These are phyloP conservation scores for Periconia macrospinosa DNA, from an alignment of 2,329 filamentous ascomycete genomes.

Conservation along the genomic window DNA sequence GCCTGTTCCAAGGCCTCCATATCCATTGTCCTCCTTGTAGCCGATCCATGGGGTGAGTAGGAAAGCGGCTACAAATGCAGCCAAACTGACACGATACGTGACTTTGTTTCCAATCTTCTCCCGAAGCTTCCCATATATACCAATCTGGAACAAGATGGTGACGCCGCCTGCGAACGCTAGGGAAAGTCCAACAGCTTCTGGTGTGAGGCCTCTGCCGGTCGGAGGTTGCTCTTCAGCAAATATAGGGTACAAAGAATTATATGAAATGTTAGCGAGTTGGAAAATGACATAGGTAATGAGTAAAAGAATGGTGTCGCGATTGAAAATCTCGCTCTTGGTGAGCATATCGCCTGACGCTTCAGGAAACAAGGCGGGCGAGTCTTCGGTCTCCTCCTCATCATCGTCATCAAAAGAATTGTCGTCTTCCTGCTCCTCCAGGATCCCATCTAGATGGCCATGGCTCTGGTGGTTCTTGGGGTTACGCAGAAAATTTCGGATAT, in stretches of 20 bases:
- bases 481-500: constrained; percentile 50
- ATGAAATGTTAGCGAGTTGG: constrained; percentile 90
- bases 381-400: constrained; percentile 45
- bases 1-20: constrained; percentile 59
- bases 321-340: constrained; percentile 65
- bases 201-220: constrained; percentile 73
- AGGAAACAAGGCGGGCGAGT: constrained; percentile 45
- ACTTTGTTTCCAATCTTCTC: constrained; percentile 80
- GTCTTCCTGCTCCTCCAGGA: constrained; percentile 30
- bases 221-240: constrained; percentile 78
- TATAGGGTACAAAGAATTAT: constrained; percentile 92
- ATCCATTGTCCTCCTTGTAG: constrained; percentile 63
- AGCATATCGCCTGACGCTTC: constrained; percentile 47
- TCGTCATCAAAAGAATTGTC: constrained; percentile 30
- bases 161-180: constrained; percentile 81
- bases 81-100: constrained; percentile 77
- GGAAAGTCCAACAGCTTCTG: constrained; percentile 80
- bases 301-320: constrained; percentile 78
- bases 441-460: constrained; percentile 38
- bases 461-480: constrained; percentile 23
- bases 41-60: constrained; percentile 87
- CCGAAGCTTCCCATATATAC: constrained; percentile 78
- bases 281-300: constrained; percentile 89
- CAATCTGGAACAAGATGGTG: constrained; percentile 88
- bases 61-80: constrained; percentile 81